Evolutionary conservation across 345 rosid genomes (phyloP).

Genomic region (Salix caprea): DNA sequence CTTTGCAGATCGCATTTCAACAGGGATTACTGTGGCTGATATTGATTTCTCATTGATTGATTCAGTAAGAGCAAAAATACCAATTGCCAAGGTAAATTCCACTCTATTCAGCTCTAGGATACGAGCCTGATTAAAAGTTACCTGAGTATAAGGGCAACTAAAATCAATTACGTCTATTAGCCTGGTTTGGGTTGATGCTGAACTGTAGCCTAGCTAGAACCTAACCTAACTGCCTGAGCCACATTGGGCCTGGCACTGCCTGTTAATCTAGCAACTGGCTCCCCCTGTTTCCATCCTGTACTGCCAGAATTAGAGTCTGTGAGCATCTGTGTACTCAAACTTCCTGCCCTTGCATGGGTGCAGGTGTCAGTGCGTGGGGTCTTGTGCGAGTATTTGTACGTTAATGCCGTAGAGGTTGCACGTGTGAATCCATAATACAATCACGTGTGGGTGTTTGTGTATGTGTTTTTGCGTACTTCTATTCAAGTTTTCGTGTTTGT

Average conservation of each 20-base stretch:
- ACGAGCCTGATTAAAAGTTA: not conserved
- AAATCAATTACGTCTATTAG: not conserved
- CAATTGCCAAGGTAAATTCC: constrained; percentile 61
- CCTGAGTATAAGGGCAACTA: not conserved
- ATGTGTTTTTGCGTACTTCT: not conserved
- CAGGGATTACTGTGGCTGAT: constrained; percentile 80
- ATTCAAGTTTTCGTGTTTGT: not conserved
- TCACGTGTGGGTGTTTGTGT: not conserved
- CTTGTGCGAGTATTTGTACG: not conserved
- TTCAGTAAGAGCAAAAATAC: constrained; percentile 78
- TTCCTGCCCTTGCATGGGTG: not conserved
- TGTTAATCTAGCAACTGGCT: not conserved
- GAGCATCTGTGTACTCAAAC: not conserved
- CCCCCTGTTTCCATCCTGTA: not conserved
- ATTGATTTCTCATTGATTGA: constrained; percentile 73
- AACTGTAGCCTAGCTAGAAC: not conserved
- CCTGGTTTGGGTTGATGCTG: not conserved
- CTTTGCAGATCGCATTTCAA: constrained; percentile 58
- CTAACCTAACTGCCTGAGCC: not conserved
- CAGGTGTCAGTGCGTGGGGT: not conserved
- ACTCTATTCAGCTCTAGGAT: not conserved
- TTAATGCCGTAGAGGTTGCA: not conserved
- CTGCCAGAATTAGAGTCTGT: not conserved
- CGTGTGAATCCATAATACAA: not conserved
- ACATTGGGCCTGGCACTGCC: not conserved